Evolutionary conservation across 441 rosid species (phyloP).

Genomic region (Viola pubescens): DNA sequence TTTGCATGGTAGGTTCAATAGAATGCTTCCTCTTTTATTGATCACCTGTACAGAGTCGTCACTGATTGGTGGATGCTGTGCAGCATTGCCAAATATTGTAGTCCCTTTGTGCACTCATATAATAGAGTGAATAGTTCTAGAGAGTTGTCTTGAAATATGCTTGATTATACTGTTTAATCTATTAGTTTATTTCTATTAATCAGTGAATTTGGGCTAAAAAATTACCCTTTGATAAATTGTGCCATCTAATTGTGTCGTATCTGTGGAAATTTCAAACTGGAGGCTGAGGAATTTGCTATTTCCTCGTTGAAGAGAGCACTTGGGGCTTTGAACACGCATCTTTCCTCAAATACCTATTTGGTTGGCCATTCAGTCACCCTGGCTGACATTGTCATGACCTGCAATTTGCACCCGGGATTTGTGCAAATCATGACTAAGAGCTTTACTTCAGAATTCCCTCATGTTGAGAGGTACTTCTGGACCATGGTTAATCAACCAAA

Average conservation of each 20-base stretch:
- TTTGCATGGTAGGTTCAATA: no score
- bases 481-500: conserved; percentile 88
- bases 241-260: background rate
- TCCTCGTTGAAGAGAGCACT: conserved; percentile 71
- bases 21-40: no score
- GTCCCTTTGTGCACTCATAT: no score
- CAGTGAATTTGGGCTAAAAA: no score
- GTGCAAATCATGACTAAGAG: conserved; percentile 47
- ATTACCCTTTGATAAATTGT: background rate
- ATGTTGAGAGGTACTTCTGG: conserved; percentile 97
- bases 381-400: conserved; percentile 68
- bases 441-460: conserved; percentile 79
- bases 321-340: conserved; percentile 59
- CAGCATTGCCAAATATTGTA: no score
- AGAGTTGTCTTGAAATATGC: no score
- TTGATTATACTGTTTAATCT: no score
- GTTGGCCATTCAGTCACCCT: conserved; percentile 76
- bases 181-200: no score
- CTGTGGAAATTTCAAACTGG: background rate
- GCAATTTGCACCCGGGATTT: conserved; percentile 65
- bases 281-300: conserved; percentile 80
- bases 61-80: no score
- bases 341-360: conserved; percentile 67
- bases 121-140: no score
- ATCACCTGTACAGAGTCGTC: no score